phyloP scores from a whole-genome alignment of 139 green algal genomes.

The Coccomyxa sp. region DNA sequence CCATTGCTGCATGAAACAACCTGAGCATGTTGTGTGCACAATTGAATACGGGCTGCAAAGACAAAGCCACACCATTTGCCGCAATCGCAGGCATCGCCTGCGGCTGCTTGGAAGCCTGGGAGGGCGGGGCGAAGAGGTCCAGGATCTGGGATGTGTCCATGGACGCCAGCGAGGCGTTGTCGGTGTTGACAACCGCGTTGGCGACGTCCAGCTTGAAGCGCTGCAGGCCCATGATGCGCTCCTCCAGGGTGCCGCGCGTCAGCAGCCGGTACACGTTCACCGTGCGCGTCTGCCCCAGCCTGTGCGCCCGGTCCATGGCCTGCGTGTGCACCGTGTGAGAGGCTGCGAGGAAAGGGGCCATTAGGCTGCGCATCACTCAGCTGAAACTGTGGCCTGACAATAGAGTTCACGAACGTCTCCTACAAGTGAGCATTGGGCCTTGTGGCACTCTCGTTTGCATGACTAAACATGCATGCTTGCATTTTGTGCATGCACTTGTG shows the following conservation, averaged over 20 bases:
- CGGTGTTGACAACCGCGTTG: conserved; percentile 62
- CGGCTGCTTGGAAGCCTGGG: background rate
- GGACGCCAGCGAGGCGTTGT: conserved; percentile 61
- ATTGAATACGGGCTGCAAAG: background rate
- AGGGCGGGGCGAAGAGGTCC: conserved; percentile 64
- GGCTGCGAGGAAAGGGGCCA: too few relatives aligned
- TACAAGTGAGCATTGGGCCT: too few relatives aligned
- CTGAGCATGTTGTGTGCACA: background rate
- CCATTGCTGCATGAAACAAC: too few relatives aligned
- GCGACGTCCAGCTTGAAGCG: conserved; percentile 92
- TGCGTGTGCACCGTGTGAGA: too few relatives aligned
- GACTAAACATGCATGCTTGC: too few relatives aligned
- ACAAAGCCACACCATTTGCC: background rate
- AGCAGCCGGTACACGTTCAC: conserved; percentile 97
- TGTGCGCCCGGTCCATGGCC: conserved; percentile 97
- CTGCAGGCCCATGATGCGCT: conserved; percentile 88
- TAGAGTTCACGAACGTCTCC: too few relatives aligned
- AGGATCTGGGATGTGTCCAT: conserved; percentile 85
- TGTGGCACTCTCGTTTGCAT: too few relatives aligned
- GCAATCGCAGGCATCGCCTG: background rate
- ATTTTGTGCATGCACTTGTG: too few relatives aligned
- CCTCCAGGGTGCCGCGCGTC: conserved; percentile 63
- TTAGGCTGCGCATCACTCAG: too few relatives aligned
- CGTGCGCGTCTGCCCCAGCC: conserved; percentile 87
- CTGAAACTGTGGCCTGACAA: too few relatives aligned